Conservation (phyloP, 208 protist species). For the Phytomonas sp. region DNA sequence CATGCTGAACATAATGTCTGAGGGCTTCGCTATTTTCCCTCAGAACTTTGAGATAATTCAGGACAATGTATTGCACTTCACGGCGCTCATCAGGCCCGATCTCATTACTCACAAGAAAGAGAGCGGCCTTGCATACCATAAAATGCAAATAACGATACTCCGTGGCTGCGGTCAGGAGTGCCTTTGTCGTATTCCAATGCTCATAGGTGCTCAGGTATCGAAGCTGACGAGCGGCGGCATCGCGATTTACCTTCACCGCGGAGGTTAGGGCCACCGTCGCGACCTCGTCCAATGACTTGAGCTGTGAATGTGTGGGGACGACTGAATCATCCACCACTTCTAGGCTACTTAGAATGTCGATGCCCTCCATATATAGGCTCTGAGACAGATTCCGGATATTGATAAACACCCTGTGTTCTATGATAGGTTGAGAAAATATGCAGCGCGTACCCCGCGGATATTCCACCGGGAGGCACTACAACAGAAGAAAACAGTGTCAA, state of each 20-base stretch:
- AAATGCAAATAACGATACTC: conserved; percentile 50
- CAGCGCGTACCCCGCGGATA: not conserved
- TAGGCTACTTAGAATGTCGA: not conserved
- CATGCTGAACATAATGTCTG: conserved; percentile 40
- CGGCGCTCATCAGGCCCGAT: conserved; percentile 68
- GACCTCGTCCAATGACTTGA: conserved; percentile 14
- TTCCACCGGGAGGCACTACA: not conserved
- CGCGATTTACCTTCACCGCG: conserved; percentile 38
- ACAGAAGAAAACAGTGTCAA: not conserved
- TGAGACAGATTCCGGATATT: not conserved
- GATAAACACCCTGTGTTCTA: not conserved
- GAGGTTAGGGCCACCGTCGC: conserved; percentile 46
- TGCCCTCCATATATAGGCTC: not conserved
- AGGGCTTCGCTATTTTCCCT: conserved; percentile 1
- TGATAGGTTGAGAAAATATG: not conserved
- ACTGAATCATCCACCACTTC: not conserved
- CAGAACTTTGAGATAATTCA: not conserved
- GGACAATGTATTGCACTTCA: conserved; percentile 23
- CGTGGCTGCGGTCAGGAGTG: conserved; percentile 26
- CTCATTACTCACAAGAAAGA: conserved; percentile 84
- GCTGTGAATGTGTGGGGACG: not conserved
- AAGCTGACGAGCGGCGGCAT: conserved; percentile 47
- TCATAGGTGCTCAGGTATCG: conserved; percentile 77
- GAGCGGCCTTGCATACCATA: conserved; percentile 70
- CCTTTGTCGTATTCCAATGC: conserved; percentile 59